These are phyloP conservation scores for Hirschfeldia incana DNA, from an alignment of 345 rosid species.

Conservation along the genomic window DNA sequence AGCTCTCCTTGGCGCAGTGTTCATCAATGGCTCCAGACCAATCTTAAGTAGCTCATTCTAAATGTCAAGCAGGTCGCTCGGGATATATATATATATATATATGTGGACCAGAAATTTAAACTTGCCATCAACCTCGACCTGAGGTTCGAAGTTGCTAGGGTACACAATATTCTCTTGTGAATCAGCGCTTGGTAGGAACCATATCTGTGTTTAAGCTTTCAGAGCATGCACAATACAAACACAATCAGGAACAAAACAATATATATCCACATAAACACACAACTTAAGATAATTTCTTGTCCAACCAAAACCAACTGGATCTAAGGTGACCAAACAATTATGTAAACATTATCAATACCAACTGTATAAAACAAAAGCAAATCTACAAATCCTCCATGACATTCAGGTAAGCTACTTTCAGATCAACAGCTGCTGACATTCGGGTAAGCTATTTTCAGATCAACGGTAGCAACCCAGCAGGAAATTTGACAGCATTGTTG, in stretches of 20 bases:
- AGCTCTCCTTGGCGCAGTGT: slow-evolving; percentile 74
- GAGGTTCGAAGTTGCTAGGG: slow-evolving; percentile 68
- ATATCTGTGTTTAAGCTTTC: slow-evolving; percentile 60
- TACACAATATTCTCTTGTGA: slow-evolving; percentile 74
- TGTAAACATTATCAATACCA: too few species aligned
- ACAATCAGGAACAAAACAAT: not conserved
- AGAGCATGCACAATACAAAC: slow-evolving; percentile 46
- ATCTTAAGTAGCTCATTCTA: slow-evolving; percentile 74
- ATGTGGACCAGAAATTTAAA: slow-evolving; percentile 55
- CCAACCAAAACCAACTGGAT: not conserved
- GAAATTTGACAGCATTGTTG: slow-evolving; percentile 39
- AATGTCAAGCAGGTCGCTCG: slow-evolving; percentile 66
- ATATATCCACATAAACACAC: not conserved
- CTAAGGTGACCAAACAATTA: too few species aligned
- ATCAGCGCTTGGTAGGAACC: slow-evolving; percentile 55
- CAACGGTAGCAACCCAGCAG: slow-evolving; percentile 65
- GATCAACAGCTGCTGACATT: not conserved
- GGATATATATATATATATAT: slow-evolving; percentile 47
- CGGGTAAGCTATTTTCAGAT: slow-evolving; percentile 85
- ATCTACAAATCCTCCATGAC: slow-evolving; percentile 90
- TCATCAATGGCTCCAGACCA: slow-evolving; percentile 80
- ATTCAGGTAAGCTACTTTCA: too few species aligned
- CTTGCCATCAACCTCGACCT: slow-evolving; percentile 64
- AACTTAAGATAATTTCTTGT: not conserved
- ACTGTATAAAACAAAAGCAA: not conserved